Conservation (phyloP, 768 basidiomycete species). For the Naganishia onofrii region DNA sequence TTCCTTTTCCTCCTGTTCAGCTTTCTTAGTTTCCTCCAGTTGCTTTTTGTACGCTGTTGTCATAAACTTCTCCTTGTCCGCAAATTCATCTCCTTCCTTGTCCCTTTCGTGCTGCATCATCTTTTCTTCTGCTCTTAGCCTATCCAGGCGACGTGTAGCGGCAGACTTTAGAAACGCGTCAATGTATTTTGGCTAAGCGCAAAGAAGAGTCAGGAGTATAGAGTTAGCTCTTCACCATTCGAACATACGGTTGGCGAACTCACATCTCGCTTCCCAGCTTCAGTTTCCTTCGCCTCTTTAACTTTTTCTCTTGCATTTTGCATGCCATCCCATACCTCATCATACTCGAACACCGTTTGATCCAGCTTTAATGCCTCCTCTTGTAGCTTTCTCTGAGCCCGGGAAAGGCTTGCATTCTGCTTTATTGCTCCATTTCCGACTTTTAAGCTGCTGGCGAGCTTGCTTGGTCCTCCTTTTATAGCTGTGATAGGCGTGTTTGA, state of each 20-base stretch:
- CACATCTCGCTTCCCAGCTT: conserved; percentile 75
- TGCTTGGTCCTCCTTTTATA: conserved; percentile 1
- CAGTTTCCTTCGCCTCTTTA: conserved; percentile 72
- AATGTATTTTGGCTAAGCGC: conserved; percentile 87
- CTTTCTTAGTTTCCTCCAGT: conserved; percentile 82
- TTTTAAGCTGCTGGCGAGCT: conserved; percentile 1
- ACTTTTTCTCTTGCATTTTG: conserved; percentile 75
- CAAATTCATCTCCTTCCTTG: conserved; percentile 86
- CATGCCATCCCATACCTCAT: conserved; percentile 94
- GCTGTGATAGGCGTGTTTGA: conserved; percentile 45
- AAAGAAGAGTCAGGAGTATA: conserved; percentile 1
- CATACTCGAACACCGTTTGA: conserved; percentile 83
- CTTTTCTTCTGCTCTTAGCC: conserved; percentile 93
- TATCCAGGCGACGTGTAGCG: conserved; percentile 80
- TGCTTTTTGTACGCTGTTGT: conserved; percentile 96
- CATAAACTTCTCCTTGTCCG: conserved; percentile 94
- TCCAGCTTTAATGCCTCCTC: conserved; percentile 77
- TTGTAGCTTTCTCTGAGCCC: conserved; percentile 54
- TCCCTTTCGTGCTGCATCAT: conserved; percentile 92
- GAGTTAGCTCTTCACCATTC: not conserved
- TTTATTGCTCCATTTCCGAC: conserved; percentile 53
- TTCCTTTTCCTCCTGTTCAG: conserved; percentile 86
- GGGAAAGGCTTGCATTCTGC: conserved; percentile 55
- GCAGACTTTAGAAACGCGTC: conserved; percentile 72
- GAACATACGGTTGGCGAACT: conserved; percentile 34